A percentile compares a stretch with the other conserved stretches of the same genome.
Evolutionary conservation across 2,329 filamentous ascomycete species (phyloP).

Genomic region (Onygenales sp.): DNA sequence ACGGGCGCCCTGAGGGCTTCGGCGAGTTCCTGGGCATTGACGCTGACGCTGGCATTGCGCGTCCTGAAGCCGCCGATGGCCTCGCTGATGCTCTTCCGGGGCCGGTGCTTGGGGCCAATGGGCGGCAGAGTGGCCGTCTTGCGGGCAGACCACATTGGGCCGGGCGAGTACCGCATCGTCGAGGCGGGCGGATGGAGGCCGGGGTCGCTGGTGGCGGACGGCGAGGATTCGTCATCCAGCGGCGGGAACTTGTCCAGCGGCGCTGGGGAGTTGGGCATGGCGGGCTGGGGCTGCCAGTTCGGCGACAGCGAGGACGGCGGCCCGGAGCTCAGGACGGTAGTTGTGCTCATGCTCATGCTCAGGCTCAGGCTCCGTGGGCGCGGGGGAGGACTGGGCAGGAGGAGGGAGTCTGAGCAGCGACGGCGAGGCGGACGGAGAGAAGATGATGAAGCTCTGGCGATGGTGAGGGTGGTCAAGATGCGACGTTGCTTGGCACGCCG

Average conservation of each 20-base stretch:
- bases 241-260: conserved; percentile 35
- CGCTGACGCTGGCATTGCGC: conserved; percentile 74
- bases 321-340: conserved; percentile 29
- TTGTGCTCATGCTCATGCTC: conserved; percentile 27
- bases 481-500: too few relatives aligned
- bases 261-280: conserved; percentile 5
- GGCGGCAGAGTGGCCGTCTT: conserved; percentile 41
- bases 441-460: too few relatives aligned
- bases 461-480: too few relatives aligned
- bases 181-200: conserved; percentile 13
- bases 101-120: conserved; percentile 44
- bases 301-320: conserved; percentile 29
- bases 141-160: conserved; percentile 53
- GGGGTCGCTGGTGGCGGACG: conserved; percentile 14
- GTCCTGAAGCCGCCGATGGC: conserved; percentile 76
- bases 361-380: background rate
- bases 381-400: background rate
- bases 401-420: background rate
- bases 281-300: conserved; percentile 22
- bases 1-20: conserved; percentile 84
- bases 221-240: conserved; percentile 30
- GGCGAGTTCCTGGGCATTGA: conserved; percentile 88
- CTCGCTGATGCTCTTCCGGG: conserved; percentile 82
- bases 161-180: conserved; percentile 23
- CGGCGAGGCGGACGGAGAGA: too few relatives aligned